Evolutionary conservation across 257 asterid genomes (phyloP).

Genomic region (Verbascum thapsus): DNA sequence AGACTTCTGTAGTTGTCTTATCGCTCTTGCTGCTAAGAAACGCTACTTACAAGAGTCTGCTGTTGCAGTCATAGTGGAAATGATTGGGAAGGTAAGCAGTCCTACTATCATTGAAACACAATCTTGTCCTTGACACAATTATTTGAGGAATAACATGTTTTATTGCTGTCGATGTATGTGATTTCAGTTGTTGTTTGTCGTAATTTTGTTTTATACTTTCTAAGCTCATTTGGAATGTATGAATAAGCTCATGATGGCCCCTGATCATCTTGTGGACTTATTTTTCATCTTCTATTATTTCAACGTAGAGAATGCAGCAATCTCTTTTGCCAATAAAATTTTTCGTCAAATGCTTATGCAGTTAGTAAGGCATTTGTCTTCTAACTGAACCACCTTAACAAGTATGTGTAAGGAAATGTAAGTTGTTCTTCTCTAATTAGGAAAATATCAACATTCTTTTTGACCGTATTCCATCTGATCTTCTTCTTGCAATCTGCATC

Average conservation of each 20-base stretch:
- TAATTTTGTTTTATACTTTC: background rate
- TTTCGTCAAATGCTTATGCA: background rate
- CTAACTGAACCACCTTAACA: background rate
- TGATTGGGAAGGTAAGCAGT: slow-evolving; percentile 72
- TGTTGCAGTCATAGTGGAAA: slow-evolving; percentile 73
- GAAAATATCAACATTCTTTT: background rate
- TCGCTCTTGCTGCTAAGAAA: slow-evolving; percentile 75
- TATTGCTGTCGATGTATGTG: background rate
- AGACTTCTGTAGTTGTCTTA: slow-evolving; percentile 64
- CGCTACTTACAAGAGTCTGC: slow-evolving; percentile 93
- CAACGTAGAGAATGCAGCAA: background rate
- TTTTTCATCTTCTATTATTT: background rate
- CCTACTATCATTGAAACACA: background rate
- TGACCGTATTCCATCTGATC: background rate
- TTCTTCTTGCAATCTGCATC: background rate
- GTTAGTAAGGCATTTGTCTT: background rate
- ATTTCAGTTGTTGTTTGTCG: background rate
- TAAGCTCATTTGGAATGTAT: slow-evolving; percentile 13
- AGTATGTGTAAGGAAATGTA: background rate
- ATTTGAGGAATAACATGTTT: background rate
- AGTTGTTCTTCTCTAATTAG: background rate
- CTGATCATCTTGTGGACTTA: background rate
- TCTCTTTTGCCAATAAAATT: background rate
- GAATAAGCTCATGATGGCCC: background rate
- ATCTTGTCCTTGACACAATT: slow-evolving; percentile 13